These are phyloP conservation scores for Sphagnum tenellum DNA, from an alignment of 225 moss, liverwort and hornwort genomes.

Conservation along the genomic window DNA sequence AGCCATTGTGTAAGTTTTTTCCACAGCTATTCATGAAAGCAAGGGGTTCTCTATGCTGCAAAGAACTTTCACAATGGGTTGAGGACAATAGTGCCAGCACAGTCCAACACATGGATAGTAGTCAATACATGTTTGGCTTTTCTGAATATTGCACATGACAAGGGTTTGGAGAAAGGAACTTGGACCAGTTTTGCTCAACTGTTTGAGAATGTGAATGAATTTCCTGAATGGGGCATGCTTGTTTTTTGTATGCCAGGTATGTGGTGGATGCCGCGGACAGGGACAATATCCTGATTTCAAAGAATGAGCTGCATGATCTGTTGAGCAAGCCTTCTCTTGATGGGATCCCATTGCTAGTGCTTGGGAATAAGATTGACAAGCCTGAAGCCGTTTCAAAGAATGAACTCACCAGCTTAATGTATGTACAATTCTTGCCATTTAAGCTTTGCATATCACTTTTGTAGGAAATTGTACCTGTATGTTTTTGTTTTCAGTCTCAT, in stretches of 20 bases:
- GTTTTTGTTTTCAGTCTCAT: too few relatives aligned
- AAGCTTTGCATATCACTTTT: too few relatives aligned
- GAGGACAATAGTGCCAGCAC: too few relatives aligned
- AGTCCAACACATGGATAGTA: too few relatives aligned
- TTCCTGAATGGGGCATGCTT: too few relatives aligned
- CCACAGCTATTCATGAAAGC: too few relatives aligned
- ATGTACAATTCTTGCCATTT: conserved; percentile 3
- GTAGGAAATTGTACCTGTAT: too few relatives aligned
- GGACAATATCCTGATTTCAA: conserved; percentile 66
- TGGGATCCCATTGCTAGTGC: conserved; percentile 67
- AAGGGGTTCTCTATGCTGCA: too few relatives aligned
- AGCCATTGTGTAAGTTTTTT: conserved; percentile 74
- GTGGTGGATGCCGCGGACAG: conserved; percentile 80
- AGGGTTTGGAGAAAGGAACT: too few relatives aligned
- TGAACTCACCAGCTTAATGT: conserved; percentile 65
- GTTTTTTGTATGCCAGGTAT: conserved; percentile 36
- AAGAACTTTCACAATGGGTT: too few relatives aligned
- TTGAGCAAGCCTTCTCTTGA: conserved; percentile 73
- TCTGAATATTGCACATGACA: too few relatives aligned
- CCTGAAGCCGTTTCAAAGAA: conserved; percentile 65
- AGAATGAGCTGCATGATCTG: conserved; percentile 79
- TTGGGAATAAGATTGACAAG: conserved; percentile 92
- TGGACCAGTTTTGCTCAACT: neutral
- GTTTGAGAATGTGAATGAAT: neutral
- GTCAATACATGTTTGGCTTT: too few relatives aligned